Evolutionary conservation across 2,329 filamentous ascomycete genomes (phyloP).

Genomic region (Onygena corvina): DNA sequence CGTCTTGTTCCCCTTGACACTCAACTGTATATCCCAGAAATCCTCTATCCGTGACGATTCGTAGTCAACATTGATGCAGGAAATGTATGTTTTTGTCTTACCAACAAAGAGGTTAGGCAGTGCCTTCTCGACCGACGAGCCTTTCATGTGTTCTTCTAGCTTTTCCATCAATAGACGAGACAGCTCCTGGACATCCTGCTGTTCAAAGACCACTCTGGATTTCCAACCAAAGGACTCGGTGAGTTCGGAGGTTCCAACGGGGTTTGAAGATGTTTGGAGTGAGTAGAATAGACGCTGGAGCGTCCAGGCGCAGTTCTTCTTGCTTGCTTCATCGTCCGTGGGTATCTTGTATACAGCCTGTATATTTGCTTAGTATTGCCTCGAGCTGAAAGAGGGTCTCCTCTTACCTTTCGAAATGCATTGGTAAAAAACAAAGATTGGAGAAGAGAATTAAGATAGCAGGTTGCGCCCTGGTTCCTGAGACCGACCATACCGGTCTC

Average conservation of each 20-base stretch:
- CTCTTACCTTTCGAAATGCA: conserved; percentile 70
- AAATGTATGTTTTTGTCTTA: conserved; percentile 97
- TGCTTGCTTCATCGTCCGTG: conserved; percentile 62
- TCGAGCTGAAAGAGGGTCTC: not conserved
- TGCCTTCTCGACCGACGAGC: conserved; percentile 78
- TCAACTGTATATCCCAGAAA: conserved; percentile 98
- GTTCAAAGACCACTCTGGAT: conserved; percentile 92
- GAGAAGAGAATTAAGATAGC: conserved; percentile 73
- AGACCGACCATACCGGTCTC: conserved; percentile 94
- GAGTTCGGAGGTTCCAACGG: conserved; percentile 82
- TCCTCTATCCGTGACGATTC: conserved; percentile 92
- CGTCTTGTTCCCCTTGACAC: conserved; percentile 86
- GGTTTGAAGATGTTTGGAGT: conserved; percentile 69
- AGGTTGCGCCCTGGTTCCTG: conserved; percentile 91
- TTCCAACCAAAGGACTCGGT: conserved; percentile 98
- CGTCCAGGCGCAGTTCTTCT: conserved; percentile 81
- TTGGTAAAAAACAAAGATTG: conserved; percentile 82
- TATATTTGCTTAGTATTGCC: conserved; percentile 7
- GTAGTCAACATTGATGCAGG: conserved; percentile 96
- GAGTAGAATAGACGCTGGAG: conserved; percentile 91
- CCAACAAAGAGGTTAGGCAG: conserved; percentile 87
- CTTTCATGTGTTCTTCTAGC: conserved; percentile 97
- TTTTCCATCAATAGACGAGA: conserved; percentile 95
- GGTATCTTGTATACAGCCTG: conserved; percentile 95
- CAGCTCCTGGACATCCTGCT: conserved; percentile 95